These are phyloP conservation scores for Globisporangium rhizosaccharum DNA, from an alignment of 352 stramenopile genomes.

Conservation along the genomic window DNA sequence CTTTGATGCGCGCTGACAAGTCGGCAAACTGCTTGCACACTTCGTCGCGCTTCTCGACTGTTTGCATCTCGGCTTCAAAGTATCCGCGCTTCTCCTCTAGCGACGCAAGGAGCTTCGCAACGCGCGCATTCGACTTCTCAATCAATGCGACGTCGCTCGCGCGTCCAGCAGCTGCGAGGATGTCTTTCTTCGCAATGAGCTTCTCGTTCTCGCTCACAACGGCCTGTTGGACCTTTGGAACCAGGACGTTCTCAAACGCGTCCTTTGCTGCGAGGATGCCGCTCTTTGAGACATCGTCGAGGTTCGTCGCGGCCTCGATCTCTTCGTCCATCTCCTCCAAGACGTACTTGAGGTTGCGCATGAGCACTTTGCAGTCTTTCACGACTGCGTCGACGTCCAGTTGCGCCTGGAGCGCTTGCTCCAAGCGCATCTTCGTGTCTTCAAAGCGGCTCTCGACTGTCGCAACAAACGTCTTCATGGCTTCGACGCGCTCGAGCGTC, in stretches of 20 bases:
- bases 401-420: conserved; percentile 53
- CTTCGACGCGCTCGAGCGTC: conserved; percentile 65
- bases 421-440: conserved; percentile 47
- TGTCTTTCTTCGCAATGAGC: conserved; percentile 73
- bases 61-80: conserved; percentile 69
- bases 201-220: conserved; percentile 78
- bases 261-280: conserved; percentile 61
- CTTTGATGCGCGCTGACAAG: conserved; percentile 69
- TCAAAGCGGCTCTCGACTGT: conserved; percentile 72
- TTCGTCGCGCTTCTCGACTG: conserved; percentile 72
- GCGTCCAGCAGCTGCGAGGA: conserved; percentile 51
- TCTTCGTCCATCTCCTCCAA: conserved; percentile 88
- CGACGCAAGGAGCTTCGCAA: conserved; percentile 60
- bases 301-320: conserved; percentile 67
- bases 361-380: conserved; percentile 82
- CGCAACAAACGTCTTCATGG: conserved; percentile 69
- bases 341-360: conserved; percentile 86
- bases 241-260: conserved; percentile 60
- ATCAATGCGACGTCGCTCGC: conserved; percentile 60
- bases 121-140: conserved; percentile 64
- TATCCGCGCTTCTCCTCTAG: conserved; percentile 69
- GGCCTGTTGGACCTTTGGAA: conserved; percentile 66
- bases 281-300: conserved; percentile 65
- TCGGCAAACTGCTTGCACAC: conserved; percentile 73
- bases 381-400: conserved; percentile 75